These are phyloP conservation scores for Sporothrix pallida DNA, from an alignment of 2,329 filamentous ascomycete species.

Conservation along the genomic window DNA sequence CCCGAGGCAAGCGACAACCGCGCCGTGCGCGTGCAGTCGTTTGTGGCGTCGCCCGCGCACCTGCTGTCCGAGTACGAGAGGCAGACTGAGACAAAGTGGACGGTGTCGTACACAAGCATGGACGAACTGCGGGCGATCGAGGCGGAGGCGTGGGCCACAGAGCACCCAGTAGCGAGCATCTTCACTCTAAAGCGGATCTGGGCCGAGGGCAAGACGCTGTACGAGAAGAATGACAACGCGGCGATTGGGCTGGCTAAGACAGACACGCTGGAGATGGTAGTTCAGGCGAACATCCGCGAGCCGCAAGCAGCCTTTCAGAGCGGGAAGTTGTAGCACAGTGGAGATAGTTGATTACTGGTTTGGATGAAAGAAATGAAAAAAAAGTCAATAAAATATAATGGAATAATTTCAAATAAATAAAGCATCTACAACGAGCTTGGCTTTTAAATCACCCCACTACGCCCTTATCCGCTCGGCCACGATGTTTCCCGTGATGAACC, in stretches of 20 bases:
- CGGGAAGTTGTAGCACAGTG: conserved; percentile 31
- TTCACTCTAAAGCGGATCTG: conserved; percentile 35
- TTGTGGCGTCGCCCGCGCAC: conserved; percentile 27
- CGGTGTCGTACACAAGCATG: conserved; percentile 30
- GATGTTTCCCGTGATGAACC: conserved; percentile 27
- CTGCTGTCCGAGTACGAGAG: conserved; percentile 35
- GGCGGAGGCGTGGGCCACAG: conserved; percentile 26
- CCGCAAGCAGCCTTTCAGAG: conserved; percentile 34
- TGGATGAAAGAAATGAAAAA: neutral
- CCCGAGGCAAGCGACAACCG: conserved; percentile 32
- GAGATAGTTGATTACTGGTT: no score
- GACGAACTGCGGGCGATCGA: conserved; percentile 30
- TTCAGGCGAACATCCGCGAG: conserved; percentile 25
- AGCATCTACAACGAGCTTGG: neutral
- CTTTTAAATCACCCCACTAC: neutral
- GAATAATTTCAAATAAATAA: neutral
- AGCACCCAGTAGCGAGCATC: conserved; percentile 30
- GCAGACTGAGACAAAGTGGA: conserved; percentile 33
- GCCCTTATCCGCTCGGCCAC: conserved; percentile 26
- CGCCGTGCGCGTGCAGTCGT: conserved; percentile 33
- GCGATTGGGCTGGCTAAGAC: conserved; percentile 47
- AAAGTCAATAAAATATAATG: neutral
- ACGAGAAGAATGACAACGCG: conserved; percentile 60
- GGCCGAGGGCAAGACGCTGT: conserved; percentile 55
- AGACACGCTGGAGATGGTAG: conserved; percentile 34